A percentile compares a stretch with the other conserved stretches of the same genome.
Conservation (phyloP, 768 basidiomycete species). For the Russula sp. region DNA sequence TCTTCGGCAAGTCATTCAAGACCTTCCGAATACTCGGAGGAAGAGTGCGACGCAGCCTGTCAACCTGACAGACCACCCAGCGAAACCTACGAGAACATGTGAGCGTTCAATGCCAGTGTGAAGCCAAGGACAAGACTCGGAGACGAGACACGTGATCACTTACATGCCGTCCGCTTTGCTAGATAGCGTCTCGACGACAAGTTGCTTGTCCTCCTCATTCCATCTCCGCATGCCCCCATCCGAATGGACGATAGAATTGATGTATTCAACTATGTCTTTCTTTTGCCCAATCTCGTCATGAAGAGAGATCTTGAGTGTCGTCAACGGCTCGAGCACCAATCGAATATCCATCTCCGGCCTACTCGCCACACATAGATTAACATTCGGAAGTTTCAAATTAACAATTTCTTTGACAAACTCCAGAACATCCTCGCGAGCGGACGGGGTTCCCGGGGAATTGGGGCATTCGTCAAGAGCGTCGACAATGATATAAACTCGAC, state of each 20-base stretch:
- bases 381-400: neutral
- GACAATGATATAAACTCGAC: neutral
- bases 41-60: neutral
- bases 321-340: neutral
- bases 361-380: constrained; percentile 7
- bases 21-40: neutral
- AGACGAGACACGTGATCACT: neutral
- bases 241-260: neutral
- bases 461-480: constrained; percentile 18
- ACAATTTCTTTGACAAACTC: neutral
- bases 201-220: neutral
- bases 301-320: neutral
- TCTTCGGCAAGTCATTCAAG: neutral
- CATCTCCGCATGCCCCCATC: constrained; percentile 17
- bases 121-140: too few species aligned
- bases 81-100: constrained; percentile 8
- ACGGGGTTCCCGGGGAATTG: neutral
- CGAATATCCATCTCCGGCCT: constrained; percentile 3
- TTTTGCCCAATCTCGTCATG: neutral
- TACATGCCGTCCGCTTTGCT: constrained; percentile 20
- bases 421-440: constrained; percentile 10
- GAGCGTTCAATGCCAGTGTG: neutral
- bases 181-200: constrained; percentile 6
- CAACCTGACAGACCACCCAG: constrained; percentile 12
- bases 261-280: neutral